These are phyloP conservation scores for Picea glauca DNA, from an alignment of 75 land plant species.

Conservation along the genomic window DNA sequence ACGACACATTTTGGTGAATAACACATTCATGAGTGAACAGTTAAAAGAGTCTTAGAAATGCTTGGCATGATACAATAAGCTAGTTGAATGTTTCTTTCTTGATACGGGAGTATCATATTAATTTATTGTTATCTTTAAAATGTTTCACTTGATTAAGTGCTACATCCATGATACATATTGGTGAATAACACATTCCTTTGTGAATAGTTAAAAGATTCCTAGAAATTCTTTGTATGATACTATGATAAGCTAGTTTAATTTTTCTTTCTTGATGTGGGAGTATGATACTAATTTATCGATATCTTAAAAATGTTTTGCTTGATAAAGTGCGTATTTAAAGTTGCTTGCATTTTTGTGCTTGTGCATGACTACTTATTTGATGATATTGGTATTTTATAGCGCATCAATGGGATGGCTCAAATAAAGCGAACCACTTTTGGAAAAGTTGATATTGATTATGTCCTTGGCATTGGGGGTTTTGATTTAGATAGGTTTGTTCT, in stretches of 20 bases:
- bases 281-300: not conserved
- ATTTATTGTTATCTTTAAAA: not conserved
- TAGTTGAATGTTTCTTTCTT: not conserved
- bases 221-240: not conserved
- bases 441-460: constrained; percentile 88
- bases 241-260: not conserved
- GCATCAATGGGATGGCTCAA: constrained; percentile 81
- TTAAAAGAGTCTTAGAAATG: not conserved
- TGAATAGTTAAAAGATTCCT: not conserved
- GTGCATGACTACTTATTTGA: not conserved
- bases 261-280: not conserved
- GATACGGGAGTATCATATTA: not conserved
- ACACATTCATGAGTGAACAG: not conserved
- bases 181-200: not conserved
- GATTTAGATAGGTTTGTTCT: constrained; percentile 78
- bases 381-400: constrained; percentile 27
- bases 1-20: not conserved
- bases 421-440: constrained; percentile 71
- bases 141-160: not conserved
- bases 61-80: not conserved
- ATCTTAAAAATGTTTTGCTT: not conserved
- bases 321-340: not conserved
- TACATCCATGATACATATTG: not conserved
- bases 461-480: constrained; percentile 93
- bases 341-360: not conserved